Conservation (phyloP, 352 stramenopile species). For the Phytopythium oedochilum region DNA sequence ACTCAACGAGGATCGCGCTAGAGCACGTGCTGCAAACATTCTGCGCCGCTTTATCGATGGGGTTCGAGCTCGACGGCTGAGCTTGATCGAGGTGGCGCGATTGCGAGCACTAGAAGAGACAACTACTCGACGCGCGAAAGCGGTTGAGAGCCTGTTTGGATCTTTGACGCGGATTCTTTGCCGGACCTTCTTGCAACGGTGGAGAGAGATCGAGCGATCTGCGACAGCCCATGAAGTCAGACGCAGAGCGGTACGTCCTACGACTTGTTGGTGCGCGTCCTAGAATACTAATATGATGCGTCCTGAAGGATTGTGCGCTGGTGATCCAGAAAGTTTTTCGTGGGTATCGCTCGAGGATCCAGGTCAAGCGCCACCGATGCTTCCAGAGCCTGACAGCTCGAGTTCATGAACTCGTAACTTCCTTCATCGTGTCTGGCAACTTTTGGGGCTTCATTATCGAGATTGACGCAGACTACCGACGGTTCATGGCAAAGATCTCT, state of each 20-base stretch:
- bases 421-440: conserved; percentile 45
- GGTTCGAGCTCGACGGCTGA: neutral
- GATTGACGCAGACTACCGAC: conserved; percentile 53
- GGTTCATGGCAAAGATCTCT: conserved; percentile 34
- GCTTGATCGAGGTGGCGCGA: neutral
- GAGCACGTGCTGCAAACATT: conserved; percentile 14
- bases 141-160: neutral
- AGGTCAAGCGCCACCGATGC: conserved; percentile 34
- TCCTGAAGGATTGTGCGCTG: conserved; percentile 14
- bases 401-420: conserved; percentile 36
- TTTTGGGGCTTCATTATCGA: conserved; percentile 59
- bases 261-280: neutral
- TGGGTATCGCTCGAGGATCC: conserved; percentile 38
- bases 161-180: neutral
- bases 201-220: neutral
- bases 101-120: neutral
- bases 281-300: neutral
- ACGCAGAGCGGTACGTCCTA: neutral
- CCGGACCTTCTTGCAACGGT: neutral
- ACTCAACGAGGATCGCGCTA: conserved; percentile 11
- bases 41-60: conserved; percentile 22
- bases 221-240: neutral
- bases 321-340: conserved; percentile 50
- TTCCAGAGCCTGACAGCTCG: conserved; percentile 29
- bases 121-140: neutral